Conservation (phyloP, 192 early-diverging fungal species). For the Phlyctochytrium arcticum region DNA sequence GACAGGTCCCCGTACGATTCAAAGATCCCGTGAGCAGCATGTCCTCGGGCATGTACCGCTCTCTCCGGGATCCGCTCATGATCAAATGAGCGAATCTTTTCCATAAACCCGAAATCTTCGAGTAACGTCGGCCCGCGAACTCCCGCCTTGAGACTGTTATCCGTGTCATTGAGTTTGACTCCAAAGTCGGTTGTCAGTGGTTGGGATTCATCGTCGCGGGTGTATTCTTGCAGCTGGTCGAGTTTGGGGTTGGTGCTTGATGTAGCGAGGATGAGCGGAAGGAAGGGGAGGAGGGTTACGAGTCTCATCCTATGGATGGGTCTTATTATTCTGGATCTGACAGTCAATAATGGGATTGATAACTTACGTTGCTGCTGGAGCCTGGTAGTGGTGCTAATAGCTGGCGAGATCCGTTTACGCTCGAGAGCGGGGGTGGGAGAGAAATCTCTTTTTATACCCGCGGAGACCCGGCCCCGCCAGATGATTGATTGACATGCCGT, state of each 20-base stretch:
- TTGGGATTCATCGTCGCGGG: conserved; percentile 2
- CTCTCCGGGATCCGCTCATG: conserved; percentile 82
- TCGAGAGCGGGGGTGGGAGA: too few species aligned
- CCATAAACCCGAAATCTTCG: conserved; percentile 72
- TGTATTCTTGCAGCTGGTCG: not conserved
- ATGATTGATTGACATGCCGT: too few species aligned
- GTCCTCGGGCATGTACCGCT: conserved; percentile 82
- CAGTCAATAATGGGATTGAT: too few species aligned
- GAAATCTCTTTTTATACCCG: too few species aligned
- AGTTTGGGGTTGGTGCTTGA: not conserved
- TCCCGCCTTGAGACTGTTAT: conserved; percentile 4
- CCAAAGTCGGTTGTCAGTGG: conserved; percentile 4
- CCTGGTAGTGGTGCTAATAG: too few species aligned
- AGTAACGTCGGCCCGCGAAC: conserved; percentile 34
- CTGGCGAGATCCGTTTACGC: too few species aligned
- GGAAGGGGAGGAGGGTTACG: too few species aligned
- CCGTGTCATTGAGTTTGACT: conserved; percentile 3
- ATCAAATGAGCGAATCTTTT: conserved; percentile 79
- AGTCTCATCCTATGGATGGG: too few species aligned
- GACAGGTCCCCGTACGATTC: conserved; percentile 70
- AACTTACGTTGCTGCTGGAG: too few species aligned
- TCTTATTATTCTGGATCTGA: too few species aligned
- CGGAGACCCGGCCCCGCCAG: too few species aligned
- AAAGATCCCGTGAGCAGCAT: conserved; percentile 79
- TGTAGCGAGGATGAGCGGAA: not conserved